Percentiles rank a stretch among this genome's conserved stretches.
These are phyloP conservation scores for Gonapodya prolifera DNA, from an alignment of 192 early-diverging fungal genomes.

Conservation along the genomic window DNA sequence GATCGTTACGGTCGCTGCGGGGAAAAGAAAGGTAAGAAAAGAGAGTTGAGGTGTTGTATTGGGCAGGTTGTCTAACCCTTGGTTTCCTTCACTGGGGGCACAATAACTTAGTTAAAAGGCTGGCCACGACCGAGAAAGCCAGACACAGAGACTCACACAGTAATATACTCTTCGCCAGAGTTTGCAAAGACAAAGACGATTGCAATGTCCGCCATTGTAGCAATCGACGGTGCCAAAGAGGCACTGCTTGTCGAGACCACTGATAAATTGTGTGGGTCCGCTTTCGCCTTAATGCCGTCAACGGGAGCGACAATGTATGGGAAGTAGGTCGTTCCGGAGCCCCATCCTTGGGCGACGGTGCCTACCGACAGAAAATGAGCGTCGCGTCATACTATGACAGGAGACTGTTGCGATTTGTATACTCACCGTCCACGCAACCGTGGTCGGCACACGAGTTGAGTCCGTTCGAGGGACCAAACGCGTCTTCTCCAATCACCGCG, in stretches of 20 bases:
- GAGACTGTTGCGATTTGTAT: too few species aligned
- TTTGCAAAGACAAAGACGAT: conserved; percentile 10
- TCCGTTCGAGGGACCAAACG: conserved; percentile 13
- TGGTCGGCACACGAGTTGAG: conserved; percentile 7
- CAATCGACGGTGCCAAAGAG: conserved; percentile 9
- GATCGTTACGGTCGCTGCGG: conserved; percentile 38
- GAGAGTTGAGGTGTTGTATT: too few species aligned
- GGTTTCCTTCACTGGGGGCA: conserved; percentile 39
- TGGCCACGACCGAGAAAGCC: too few species aligned
- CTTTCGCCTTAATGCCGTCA: too few species aligned
- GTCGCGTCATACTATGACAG: too few species aligned
- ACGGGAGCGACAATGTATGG: conserved; percentile 31
- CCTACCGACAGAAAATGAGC: too few species aligned
- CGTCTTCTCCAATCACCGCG: conserved; percentile 28
- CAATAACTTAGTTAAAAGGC: too few species aligned
- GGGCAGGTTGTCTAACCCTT: too few species aligned
- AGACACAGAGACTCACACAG: too few species aligned
- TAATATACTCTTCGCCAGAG: conserved; percentile 20
- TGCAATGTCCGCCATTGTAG: conserved; percentile 25
- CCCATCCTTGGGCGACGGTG: too few species aligned
- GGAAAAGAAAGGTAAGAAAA: too few species aligned
- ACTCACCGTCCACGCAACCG: conserved; percentile 17
- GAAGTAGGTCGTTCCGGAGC: conserved; percentile 34
- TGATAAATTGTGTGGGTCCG: too few species aligned
- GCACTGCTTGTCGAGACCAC: conserved; percentile 12